These are phyloP conservation scores for Panaeolus cyanescens DNA, from an alignment of 768 basidiomycete species.

Conservation along the genomic window DNA sequence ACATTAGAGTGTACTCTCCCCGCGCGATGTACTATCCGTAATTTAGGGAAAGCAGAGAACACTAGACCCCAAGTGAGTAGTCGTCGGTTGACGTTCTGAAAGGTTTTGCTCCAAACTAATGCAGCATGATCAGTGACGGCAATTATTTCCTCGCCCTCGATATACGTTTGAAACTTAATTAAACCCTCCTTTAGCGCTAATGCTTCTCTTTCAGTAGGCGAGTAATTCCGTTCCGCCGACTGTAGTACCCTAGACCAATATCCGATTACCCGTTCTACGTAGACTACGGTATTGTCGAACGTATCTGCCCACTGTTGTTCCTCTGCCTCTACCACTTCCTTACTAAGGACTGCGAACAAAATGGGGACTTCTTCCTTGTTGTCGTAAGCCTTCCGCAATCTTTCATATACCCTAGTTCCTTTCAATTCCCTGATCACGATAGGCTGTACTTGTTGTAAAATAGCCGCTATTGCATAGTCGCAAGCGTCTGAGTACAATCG, in stretches of 20 bases:
- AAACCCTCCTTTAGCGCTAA: no score
- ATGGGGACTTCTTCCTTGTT: constrained; percentile 18
- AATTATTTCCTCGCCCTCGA: constrained; percentile 34
- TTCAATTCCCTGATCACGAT: constrained; percentile 25
- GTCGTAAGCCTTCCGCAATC: constrained; percentile 20
- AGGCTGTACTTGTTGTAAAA: constrained; percentile 34
- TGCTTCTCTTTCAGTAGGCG: no score
- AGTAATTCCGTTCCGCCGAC: no score
- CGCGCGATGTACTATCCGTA: constrained; percentile 38
- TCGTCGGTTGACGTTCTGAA: constrained; percentile 37
- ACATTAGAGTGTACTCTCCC: constrained; percentile 41
- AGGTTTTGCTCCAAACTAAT: constrained; percentile 36
- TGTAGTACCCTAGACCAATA: no score
- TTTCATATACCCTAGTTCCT: constrained; percentile 27
- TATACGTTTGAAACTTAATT: no score
- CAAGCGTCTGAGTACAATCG: constrained; percentile 36
- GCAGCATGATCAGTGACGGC: constrained; percentile 33
- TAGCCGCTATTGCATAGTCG: constrained; percentile 27
- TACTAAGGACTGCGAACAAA: constrained; percentile 18
- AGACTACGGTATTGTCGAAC: constrained; percentile 31
- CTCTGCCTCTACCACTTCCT: constrained; percentile 20
- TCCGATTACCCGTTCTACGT: constrained; percentile 21
- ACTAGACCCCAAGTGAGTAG: constrained; percentile 36
- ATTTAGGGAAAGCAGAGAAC: constrained; percentile 34
- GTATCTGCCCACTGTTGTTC: constrained; percentile 17